Base-by-base conservation (phyloP, 257 asterid genomes). In the Solanum habrochaites region DNA sequence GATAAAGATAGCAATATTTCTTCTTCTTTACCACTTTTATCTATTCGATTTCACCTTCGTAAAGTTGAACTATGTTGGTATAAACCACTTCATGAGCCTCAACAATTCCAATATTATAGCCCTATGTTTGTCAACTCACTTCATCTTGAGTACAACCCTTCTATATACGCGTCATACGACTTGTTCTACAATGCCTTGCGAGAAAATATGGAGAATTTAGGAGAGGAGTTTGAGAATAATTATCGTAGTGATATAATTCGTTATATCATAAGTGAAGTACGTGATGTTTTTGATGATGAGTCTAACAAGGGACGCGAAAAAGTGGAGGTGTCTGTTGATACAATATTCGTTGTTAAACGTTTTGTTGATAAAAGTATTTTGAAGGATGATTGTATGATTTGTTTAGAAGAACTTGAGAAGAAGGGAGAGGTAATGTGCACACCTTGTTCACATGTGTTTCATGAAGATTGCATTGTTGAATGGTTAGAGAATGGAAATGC, bases 381-480 rank as follows among this genome's bases (percentile, higher is more conserved):
- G 81, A 20, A 0, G 1, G 21, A 29, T n/a, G 39, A 27, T 25
- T 85, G 87, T 35, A 31, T 80, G 60, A 72, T 85, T 71, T 85
- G 87, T 32, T 37, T 49, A 8, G 83, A 85, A 21, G 69, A 47
- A 37, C 42, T 85, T 47, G n/a, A 11, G 11, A 62, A 18, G 49
- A 4, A 27, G 73, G 20, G 18, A 9, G 8, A 16, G 23, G 37
- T 71, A 25, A 32, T 8, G 45, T 71, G 42, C 15, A 18, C 78
- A 32, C 78, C 78, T 11, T 89, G 91, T 40, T 58, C 25, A 5
- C 91, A 89, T 52, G 14, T 85, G 31, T 89, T 87, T 58, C 91
- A 89, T 23, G 58, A 58, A 3, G 23, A 43, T 7, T 89, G 91
- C 80, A 56, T 89, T 43, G 11, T 5, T 2, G 32, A 39, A 25